Conservation (phyloP, 352 stramenopile genomes). For the Phytophthora ohioensis region DNA sequence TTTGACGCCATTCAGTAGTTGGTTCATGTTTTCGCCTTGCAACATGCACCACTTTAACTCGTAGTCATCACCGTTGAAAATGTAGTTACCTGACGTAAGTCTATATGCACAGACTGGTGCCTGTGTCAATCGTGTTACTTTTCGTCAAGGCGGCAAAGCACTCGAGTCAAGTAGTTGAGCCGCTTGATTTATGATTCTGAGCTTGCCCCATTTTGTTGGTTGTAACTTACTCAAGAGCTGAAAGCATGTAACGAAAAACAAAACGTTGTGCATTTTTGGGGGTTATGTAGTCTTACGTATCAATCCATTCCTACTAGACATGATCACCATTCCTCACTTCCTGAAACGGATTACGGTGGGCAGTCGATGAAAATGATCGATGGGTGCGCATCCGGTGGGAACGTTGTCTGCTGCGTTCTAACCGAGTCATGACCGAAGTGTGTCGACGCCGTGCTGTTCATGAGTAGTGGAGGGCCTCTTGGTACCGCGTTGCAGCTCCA, state of each 20-base stretch:
- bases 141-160: too few relatives aligned
- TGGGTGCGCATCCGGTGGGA: not conserved
- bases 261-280: too few relatives aligned
- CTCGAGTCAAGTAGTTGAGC: not conserved
- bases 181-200: conserved; percentile 1
- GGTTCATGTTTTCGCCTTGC: not conserved
- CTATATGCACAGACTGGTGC: not conserved
- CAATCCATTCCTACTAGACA: too few relatives aligned
- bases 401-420: not conserved
- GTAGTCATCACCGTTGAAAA: not conserved
- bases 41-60: not conserved
- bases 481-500: conserved; percentile 13
- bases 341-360: conserved; percentile 3
- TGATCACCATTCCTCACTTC: too few relatives aligned
- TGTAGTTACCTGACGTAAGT: not conserved
- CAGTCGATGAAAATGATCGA: conserved; percentile 29
- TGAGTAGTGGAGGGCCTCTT: not conserved
- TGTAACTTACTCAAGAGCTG: too few relatives aligned
- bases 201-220: too few relatives aligned
- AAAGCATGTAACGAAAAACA: too few relatives aligned
- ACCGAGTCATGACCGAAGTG: not conserved
- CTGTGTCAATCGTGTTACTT: not conserved
- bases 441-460: not conserved
- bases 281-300: too few relatives aligned
- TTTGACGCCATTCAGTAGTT: not conserved